These are phyloP conservation scores for Ophiostoma novo-ulmi DNA, from an alignment of 2,329 filamentous ascomycete genomes.

Conservation along the genomic window DNA sequence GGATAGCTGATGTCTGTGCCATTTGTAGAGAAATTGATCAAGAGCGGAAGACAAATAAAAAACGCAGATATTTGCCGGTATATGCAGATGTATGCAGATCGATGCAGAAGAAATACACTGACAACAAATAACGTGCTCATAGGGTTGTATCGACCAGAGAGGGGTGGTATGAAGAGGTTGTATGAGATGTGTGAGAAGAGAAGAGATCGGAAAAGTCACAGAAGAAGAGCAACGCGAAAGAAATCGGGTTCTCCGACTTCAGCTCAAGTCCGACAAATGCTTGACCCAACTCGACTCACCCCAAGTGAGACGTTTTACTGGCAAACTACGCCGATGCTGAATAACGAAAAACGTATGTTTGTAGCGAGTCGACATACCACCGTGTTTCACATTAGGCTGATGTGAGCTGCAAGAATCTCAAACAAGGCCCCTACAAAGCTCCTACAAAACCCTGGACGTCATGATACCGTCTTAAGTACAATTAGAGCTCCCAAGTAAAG, in stretches of 20 bases:
- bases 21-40: not conserved
- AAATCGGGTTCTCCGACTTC: not conserved
- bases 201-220: not conserved
- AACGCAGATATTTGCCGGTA: no score
- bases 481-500: not conserved
- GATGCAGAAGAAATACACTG: not conserved
- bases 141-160: not conserved
- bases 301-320: not conserved
- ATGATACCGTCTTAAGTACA: not conserved
- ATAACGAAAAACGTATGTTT: not conserved
- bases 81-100: not conserved
- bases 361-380: not conserved
- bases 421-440: not conserved
- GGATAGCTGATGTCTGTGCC: not conserved
- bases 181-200: not conserved
- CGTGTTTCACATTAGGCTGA: not conserved
- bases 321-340: not conserved
- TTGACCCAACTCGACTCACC: no score
- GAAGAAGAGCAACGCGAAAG: no score
- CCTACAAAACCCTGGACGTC: not conserved
- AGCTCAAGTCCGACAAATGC: not conserved
- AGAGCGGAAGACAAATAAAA: not conserved
- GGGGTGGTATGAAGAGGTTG: not conserved
- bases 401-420: not conserved
- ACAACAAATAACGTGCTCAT: conserved; percentile 5